Evolutionary conservation across 805 yeast species (phyloP), one percentile per base, ranked within the genome.

Genomic region (Sugiyamaella valdiviana): DNA sequence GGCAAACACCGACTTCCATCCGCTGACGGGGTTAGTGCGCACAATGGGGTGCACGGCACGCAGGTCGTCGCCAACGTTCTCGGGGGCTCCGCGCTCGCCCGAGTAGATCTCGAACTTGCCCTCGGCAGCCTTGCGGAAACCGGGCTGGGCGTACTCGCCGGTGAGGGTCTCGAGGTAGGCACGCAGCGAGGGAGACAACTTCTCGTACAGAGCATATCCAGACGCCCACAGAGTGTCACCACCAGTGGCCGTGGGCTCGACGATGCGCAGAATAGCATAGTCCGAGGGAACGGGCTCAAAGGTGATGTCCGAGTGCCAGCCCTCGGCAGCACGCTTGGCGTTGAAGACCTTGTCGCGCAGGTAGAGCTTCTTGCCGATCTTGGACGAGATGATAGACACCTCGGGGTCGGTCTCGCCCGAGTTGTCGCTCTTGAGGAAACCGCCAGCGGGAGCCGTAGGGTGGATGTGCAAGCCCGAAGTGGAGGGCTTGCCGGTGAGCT

Each of bases 201-300:
- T 70, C 51, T 75, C 77, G 62, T 77, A 78, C 4, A 79, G 78
- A 39, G 72, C 80, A 53, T 75, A 72, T 16, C 78, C 78, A 45
- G 76, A 73, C 23, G 74, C 72, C 72, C 77, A 78, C n/a, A 71
- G 61, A 4, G 82, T 78, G 57, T 78, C 82, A n/a, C 82, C 83
- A 12, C 71, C 71, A 23, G 61, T 64, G 20, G 74, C 78, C 24
- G 81, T 80, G 32, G 73, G 72, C 50, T 82, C 84, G 42, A 83
- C 68, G 49, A 82, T 78, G 16, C 78, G 71, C 59, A 85, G 80
- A 52, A 82, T 75, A 0, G 95, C 84, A 49, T 76, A 70, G 14
- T 84, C 84, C 12, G 91, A 83, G 10, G 90, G 85, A 61, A 81
- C 86, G 44, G 73, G 73, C 64, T 85, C 93, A 63, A 82, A 85